Evolutionary conservation across 495 filamentous ascomycete species (phyloP).

Genomic region (Friedmanniomyces simplex): DNA sequence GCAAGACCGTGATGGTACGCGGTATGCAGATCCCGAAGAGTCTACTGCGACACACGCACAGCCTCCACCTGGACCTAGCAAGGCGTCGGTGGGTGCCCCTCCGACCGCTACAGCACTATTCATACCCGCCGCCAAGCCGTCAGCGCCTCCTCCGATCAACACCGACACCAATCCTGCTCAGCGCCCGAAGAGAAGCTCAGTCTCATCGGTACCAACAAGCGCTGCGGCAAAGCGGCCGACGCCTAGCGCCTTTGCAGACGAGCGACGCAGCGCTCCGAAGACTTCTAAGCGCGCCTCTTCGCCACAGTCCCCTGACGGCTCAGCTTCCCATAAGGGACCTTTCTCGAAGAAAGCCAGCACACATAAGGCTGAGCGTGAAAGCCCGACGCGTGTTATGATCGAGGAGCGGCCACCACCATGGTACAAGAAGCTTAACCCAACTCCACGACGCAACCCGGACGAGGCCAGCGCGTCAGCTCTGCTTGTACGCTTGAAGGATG

Average conservation of each 20-base stretch:
- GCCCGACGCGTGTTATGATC: neutral
- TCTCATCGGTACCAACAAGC: too few relatives aligned
- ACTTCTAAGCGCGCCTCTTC: neutral
- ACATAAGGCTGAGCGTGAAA: neutral
- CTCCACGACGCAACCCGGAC: neutral
- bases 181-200: neutral
- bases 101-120: neutral
- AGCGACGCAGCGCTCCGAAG: neutral
- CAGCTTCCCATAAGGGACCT: neutral
- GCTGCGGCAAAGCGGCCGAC: neutral
- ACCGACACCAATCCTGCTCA: neutral
- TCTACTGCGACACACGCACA: too few relatives aligned
- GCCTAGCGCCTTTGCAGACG: neutral
- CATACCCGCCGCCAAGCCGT: too few relatives aligned
- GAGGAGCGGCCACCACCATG: constrained; percentile 11
- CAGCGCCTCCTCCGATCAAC: neutral
- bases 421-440: neutral
- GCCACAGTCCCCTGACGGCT: neutral
- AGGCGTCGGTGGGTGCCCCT: neutral
- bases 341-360: neutral
- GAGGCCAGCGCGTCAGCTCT: neutral
- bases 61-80: too few relatives aligned
- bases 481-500: neutral
- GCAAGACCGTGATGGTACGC: neutral
- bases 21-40: too few relatives aligned